phyloP scores from a whole-genome alignment of 2,329 filamentous ascomycete genomes.

The Torrubiella hemipterigena region DNA sequence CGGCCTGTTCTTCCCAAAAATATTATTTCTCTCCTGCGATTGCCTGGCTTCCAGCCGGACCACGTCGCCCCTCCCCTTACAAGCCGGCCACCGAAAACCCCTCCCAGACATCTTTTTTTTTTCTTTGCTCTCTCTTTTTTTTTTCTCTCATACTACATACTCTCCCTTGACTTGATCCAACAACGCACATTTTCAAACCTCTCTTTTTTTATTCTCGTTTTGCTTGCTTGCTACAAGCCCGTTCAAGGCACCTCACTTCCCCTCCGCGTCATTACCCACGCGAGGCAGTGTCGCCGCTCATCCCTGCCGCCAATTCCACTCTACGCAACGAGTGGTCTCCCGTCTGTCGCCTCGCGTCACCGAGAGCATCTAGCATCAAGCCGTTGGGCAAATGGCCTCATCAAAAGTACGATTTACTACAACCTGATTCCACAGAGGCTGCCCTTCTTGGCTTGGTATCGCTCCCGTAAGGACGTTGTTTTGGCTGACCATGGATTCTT shows the following conservation, averaged over 20 bases:
- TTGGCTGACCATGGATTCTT: constrained; percentile 21
- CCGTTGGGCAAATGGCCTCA: constrained; percentile 45
- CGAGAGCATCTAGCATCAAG: constrained; percentile 11
- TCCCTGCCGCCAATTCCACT: constrained; percentile 1
- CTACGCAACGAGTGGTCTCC: constrained; percentile 14
- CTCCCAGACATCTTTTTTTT: constrained; percentile 4
- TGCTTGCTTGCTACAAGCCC: constrained; percentile 7
- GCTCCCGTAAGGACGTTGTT: constrained; percentile 18
- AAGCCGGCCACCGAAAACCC: background rate
- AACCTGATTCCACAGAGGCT: constrained; percentile 13
- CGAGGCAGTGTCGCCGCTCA: background rate
- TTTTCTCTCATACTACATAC: constrained; percentile 2
- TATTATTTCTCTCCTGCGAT: constrained; percentile 23
- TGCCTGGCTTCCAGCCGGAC: constrained; percentile 12
- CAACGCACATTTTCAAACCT: constrained; percentile 1
- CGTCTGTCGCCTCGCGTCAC: constrained; percentile 15
- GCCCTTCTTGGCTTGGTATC: constrained; percentile 16
- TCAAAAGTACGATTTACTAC: constrained; percentile 39
- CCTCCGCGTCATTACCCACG: background rate
- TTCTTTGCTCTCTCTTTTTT: background rate
- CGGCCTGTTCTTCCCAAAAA: constrained; percentile 22
- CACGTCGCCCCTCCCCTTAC: background rate
- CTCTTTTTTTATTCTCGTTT: constrained; percentile 6
- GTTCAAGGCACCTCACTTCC: constrained; percentile 1
- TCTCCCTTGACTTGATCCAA: constrained; percentile 2